Evolutionary conservation across 2,329 filamentous ascomycete genomes (phyloP), one percentile per base, ranked within the genome.

Genomic region (Neofusicoccum laricinum): DNA sequence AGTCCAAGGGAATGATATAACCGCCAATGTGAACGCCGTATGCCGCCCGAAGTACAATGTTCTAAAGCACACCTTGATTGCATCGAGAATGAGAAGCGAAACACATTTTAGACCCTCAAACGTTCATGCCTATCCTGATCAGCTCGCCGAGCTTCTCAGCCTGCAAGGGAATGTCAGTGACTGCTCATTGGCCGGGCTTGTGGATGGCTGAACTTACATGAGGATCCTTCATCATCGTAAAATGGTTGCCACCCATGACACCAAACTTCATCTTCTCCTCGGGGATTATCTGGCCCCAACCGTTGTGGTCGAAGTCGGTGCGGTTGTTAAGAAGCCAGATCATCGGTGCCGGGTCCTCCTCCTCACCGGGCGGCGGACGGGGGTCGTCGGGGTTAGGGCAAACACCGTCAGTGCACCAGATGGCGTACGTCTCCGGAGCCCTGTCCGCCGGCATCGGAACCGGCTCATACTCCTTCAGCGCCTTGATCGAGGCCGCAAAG

Each of bases 401-500:
- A 3, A 92, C 88, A 67, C 90, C 90, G 65, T 92, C 88, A 67
- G 87, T 85, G 71, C 88, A 90, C 87, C 89, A 92, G 69, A 92
- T 86, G 43, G 86, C 81, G 67, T 85, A 85, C 2, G 88, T 86
- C 21, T 85, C 83, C 43, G 89, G 88, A 43, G 84, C 85, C 67
- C 80, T 83, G 7, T 81, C 82, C 51, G 82, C 80, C 40, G 88
- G 80, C 71, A 90, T 86, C 2, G 86, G 86, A 69, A 84, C 82
- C 6, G 89, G 86, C 12, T 87, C 84, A 76, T 92, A 92, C 72
- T 85, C 86, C 70, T 87, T 88, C 34, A 93, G 80, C 15, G 88
- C 88, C 57, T 83, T 82, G 63, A 92, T 88, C 19, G 87, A 87
- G 21, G 88, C 86, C 0, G 86, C 83, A 74, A 92, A 92, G 77